Conservation (phyloP, 192 early-diverging fungal genomes). For the Coemansia sp. region DNA sequence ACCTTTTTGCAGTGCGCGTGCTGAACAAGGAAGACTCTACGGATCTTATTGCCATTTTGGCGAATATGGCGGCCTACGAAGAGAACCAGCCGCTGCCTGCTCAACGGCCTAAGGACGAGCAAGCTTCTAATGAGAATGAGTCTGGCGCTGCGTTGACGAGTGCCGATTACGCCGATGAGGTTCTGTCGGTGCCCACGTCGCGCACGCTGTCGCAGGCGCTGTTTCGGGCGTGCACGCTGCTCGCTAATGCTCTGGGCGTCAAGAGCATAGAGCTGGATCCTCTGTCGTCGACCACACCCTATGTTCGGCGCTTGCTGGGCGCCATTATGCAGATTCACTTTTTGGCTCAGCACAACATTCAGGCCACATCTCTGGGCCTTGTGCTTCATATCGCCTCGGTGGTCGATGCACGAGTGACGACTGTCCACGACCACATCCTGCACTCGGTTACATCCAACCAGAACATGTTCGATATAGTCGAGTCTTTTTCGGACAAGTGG, state of each 20-base stretch:
- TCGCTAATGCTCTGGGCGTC: conserved; percentile 32
- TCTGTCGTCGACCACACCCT: conserved; percentile 38
- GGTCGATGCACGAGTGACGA: conserved; percentile 43
- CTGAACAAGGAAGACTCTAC: conserved; percentile 54
- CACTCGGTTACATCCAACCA: conserved; percentile 13
- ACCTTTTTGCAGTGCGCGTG: conserved; percentile 49
- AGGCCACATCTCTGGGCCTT: conserved; percentile 46
- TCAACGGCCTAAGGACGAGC: neutral
- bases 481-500: conserved; percentile 39
- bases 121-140: neutral
- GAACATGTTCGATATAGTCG: conserved; percentile 14
- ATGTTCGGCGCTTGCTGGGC: conserved; percentile 47
- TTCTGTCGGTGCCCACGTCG: conserved; percentile 25
- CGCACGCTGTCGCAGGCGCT: conserved; percentile 48
- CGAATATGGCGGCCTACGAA: conserved; percentile 42
- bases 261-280: conserved; percentile 42
- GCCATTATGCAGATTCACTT: conserved; percentile 49
- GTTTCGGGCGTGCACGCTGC: conserved; percentile 37
- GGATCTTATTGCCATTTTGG: conserved; percentile 48
- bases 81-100: conserved; percentile 35
- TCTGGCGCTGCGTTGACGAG: neutral
- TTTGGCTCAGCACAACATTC: conserved; percentile 51
- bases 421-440: conserved; percentile 38
- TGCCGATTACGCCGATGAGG: neutral
- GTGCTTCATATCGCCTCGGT: conserved; percentile 45